Evolutionary conservation across 2,329 filamentous ascomycete genomes (phyloP).

Genomic region (Myotisia sp.): DNA sequence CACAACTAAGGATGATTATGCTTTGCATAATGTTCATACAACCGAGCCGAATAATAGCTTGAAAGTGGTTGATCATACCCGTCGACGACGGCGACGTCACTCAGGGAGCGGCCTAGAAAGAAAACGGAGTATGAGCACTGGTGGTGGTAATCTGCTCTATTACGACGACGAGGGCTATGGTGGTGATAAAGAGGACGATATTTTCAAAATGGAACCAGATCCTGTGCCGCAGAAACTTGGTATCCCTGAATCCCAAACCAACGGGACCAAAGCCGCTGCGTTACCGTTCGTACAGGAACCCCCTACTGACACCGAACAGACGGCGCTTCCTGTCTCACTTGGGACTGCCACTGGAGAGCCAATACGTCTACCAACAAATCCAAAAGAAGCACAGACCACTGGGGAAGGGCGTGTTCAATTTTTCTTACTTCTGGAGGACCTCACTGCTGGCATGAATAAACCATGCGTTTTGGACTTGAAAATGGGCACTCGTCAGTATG

Average conservation of each 20-base stretch:
- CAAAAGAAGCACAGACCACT: slow-evolving; percentile 54
- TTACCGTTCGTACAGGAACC: slow-evolving; percentile 5
- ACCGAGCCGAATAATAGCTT: slow-evolving; percentile 24
- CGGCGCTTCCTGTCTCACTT: slow-evolving; percentile 10
- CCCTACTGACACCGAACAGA: slow-evolving; percentile 3
- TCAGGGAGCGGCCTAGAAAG: slow-evolving; percentile 74
- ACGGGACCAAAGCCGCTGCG: neutral
- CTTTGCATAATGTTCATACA: slow-evolving; percentile 17
- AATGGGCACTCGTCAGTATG: slow-evolving; percentile 96
- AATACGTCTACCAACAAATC: slow-evolving; percentile 47
- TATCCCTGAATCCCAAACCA: neutral
- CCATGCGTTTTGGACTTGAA: slow-evolving; percentile 96
- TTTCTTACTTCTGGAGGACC: slow-evolving; percentile 83
- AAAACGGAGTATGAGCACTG: slow-evolving; percentile 54
- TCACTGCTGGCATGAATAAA: slow-evolving; percentile 90
- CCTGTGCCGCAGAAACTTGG: slow-evolving; percentile 2
- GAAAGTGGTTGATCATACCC: slow-evolving; percentile 10
- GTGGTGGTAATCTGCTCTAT: slow-evolving; percentile 70
- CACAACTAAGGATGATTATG: slow-evolving; percentile 1
- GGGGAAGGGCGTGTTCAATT: slow-evolving; percentile 59
- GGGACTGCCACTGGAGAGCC: slow-evolving; percentile 13
- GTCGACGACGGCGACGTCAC: slow-evolving; percentile 50
- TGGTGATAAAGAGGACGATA: slow-evolving; percentile 58
- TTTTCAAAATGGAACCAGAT: slow-evolving; percentile 54
- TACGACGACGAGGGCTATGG: slow-evolving; percentile 80